These are phyloP conservation scores for Aurantiochytrium sp. DNA, from an alignment of 108 stramenopile species.

Conservation along the genomic window DNA sequence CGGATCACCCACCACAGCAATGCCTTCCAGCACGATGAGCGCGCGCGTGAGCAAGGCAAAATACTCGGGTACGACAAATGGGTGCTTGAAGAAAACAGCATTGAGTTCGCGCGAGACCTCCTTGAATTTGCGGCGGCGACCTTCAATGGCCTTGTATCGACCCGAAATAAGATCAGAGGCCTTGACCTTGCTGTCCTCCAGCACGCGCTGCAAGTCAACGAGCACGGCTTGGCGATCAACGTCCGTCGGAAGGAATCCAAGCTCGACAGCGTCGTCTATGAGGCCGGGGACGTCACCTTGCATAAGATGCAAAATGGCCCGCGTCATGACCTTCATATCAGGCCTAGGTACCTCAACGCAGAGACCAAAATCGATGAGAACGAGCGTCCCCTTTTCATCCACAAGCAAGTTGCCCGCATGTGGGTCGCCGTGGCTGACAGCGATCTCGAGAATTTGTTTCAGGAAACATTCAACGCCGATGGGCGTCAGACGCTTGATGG, in stretches of 20 bases:
- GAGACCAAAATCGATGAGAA: slow-evolving; percentile 77
- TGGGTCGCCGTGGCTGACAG: slow-evolving; percentile 68
- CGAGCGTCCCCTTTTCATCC: slow-evolving; percentile 37
- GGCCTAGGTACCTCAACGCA: slow-evolving; percentile 56
- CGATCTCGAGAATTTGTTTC: slow-evolving; percentile 72
- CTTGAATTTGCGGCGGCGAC: slow-evolving; percentile 63
- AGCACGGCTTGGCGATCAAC: slow-evolving; percentile 64
- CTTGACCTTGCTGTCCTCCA: slow-evolving; percentile 23
- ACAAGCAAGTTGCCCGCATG: slow-evolving; percentile 34
- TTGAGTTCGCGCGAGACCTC: slow-evolving; percentile 77
- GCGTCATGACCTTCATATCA: slow-evolving; percentile 61
- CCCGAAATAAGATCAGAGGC: background rate
- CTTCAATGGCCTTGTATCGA: slow-evolving; percentile 51
- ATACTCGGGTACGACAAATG: slow-evolving; percentile 77
- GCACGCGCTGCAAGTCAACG: slow-evolving; percentile 62
- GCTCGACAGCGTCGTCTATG: slow-evolving; percentile 63
- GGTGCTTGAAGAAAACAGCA: slow-evolving; percentile 74
- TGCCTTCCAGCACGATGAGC: slow-evolving; percentile 76
- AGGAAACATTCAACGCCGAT: slow-evolving; percentile 74
- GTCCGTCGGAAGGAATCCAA: slow-evolving; percentile 73
- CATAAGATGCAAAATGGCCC: slow-evolving; percentile 69
- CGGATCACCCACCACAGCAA: slow-evolving; percentile 72
- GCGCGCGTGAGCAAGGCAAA: slow-evolving; percentile 82
- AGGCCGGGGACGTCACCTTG: slow-evolving; percentile 53
- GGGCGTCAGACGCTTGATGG: slow-evolving; percentile 65